These are phyloP conservation scores for Gliomastix tumulicola DNA, from an alignment of 2,329 filamentous ascomycete genomes.

Conservation along the genomic window DNA sequence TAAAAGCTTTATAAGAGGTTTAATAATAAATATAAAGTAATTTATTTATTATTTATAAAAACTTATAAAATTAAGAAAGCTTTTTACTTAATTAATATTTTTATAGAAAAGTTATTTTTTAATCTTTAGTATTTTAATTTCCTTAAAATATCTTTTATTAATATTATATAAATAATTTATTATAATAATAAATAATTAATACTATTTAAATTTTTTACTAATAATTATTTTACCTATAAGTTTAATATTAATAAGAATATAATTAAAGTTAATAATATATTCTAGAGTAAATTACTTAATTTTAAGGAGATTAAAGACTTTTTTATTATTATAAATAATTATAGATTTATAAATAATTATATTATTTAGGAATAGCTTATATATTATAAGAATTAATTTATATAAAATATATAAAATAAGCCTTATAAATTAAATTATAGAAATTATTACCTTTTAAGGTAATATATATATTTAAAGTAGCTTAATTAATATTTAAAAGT, in stretches of 20 bases:
- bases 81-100: not conserved
- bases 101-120: not conserved
- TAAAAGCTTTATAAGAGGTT: not conserved
- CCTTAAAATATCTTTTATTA: slow-evolving; percentile 1
- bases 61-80: not conserved
- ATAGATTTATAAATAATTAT: not conserved
- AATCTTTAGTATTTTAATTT: not conserved
- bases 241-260: not conserved
- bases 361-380: not conserved
- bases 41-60: not conserved
- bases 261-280: not conserved
- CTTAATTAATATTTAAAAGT: not conserved
- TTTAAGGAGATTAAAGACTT: not conserved
- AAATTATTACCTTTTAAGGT: not conserved
- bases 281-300: not conserved
- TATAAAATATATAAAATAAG: not conserved
- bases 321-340: not conserved
- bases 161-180: not conserved
- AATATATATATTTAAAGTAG: not conserved
- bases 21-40: not conserved
- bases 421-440: not conserved
- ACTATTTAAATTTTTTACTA: not conserved
- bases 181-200: not conserved
- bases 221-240: not conserved
- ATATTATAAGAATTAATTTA: not conserved